These are phyloP conservation scores for Fusarium poae DNA, from an alignment of 2,329 filamentous ascomycete genomes.

Conservation along the genomic window DNA sequence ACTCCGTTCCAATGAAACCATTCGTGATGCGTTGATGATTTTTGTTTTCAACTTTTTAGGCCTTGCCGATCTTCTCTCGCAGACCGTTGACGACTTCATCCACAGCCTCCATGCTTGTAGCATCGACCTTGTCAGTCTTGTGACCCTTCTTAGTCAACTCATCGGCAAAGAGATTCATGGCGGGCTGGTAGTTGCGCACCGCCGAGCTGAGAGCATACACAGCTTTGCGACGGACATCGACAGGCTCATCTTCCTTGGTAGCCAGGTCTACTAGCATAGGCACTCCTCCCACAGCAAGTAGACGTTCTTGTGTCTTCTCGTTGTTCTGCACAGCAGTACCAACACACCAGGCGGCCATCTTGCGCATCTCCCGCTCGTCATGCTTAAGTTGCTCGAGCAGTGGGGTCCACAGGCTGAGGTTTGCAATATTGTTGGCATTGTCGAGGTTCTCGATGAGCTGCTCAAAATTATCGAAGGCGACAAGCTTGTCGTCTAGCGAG, in stretches of 20 bases:
- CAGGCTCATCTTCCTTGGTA: slow-evolving; percentile 69
- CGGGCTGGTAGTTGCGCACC: slow-evolving; percentile 89
- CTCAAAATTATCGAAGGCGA: slow-evolving; percentile 95
- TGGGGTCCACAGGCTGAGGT: slow-evolving; percentile 83
- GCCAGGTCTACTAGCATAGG: slow-evolving; percentile 76
- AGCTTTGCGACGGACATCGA: slow-evolving; percentile 83
- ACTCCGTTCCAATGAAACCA: slow-evolving; percentile 56
- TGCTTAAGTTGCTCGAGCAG: slow-evolving; percentile 77
- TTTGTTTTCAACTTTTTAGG: slow-evolving; percentile 20
- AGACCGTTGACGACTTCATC: slow-evolving; percentile 79
- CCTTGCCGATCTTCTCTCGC: slow-evolving; percentile 63
- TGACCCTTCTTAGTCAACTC: slow-evolving; percentile 71
- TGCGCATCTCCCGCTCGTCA: slow-evolving; percentile 78
- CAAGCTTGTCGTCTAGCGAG: slow-evolving; percentile 79
- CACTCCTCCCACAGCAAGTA: slow-evolving; percentile 74
- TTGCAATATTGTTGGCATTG: slow-evolving; percentile 94
- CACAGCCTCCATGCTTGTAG: slow-evolving; percentile 87
- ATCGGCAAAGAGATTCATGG: slow-evolving; percentile 75
- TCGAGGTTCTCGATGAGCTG: slow-evolving; percentile 92
- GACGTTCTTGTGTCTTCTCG: slow-evolving; percentile 81
- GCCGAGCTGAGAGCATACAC: slow-evolving; percentile 89
- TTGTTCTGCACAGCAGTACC: slow-evolving; percentile 98
- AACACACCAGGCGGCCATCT: slow-evolving; percentile 93
- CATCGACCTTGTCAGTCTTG: slow-evolving; percentile 74
- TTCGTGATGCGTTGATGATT: slow-evolving; percentile 28